Base-by-base conservation (phyloP, 2,329 filamentous ascomycete genomes). In the Phialophora expanda region DNA sequence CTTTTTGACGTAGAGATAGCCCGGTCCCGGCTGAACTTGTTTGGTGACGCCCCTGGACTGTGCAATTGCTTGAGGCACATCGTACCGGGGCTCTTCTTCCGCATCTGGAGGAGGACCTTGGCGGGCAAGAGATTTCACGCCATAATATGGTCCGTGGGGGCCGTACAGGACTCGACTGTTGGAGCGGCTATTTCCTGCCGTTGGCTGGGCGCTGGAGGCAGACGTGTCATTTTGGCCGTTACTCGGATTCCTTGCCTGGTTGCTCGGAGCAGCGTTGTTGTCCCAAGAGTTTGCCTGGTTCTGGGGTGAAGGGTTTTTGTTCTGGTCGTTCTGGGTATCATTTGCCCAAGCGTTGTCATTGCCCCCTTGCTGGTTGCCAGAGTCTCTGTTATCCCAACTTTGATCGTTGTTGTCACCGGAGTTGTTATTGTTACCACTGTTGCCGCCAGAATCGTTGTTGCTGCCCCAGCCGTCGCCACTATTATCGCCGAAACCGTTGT, bases 1-100 rank as follows among this genome's bases (percentile, higher is more conserved):
- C 64, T 72, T 74, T 56, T 76, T 75, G n/a, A 56, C 66, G 61
- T 76, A 76, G 12, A 66, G 48, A 62, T 73, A 73, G 38, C 72
- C 72, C 57, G 61, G 66, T 4, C 75, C 75, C 3, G 72, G 67
- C 58, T 76, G 74, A 22, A 76, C 74, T 61, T 76, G 75, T 66
- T 76, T 74, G 4, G 74, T 66, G 12, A 59, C 59, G 11, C 69
- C 66, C 28, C 32, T 59, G 20, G 41, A 58, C 26, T 67, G 61
- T 28, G 67, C 67, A 44, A 70, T 58, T 7, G 53, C 57, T 51
- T 67, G 34, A 44, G 71, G 71, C 8, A 73, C 64, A 59, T 73
- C 71, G 59, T 71, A 73, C 51, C 68, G 61, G 11, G 71, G 70
- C 58, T 71, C 70, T 57, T 72, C 70, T 50, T 71, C 70, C 8